Base-by-base conservation (phyloP, 148 eudicot genomes). In the Vaccinium vitisidaea region DNA sequence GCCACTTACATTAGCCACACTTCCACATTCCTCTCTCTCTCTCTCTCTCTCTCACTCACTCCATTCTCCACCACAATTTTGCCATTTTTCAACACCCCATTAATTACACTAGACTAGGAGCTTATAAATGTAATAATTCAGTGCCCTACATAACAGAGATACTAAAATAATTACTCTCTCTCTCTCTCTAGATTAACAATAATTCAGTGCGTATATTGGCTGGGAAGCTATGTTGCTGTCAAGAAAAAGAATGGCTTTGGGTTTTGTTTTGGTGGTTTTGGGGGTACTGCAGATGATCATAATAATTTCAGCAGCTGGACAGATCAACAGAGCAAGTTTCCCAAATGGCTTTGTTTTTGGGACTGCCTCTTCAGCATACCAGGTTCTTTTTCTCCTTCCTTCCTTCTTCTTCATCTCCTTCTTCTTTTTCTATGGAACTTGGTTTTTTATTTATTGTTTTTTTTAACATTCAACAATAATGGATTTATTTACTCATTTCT, bases 281-380 rank as follows among this genome's bases (percentile, higher is more conserved):
- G 71, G 71, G 30, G 14, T 50, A 50, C 53, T 65, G 30, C 32
- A 23, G 71, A 43, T 5, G 46, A 43, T 5, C 46, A 23, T 3
- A 65, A 23, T 30, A 65, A 23, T 30, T 23, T 65, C 32, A 65
- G 71, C 32, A 43, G 46, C 46, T 65, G 30, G 2, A 23, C 14
- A 23, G 12, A 65, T 65, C 13, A 65, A 65, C 71, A 65, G 71
- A 65, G 30, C 30, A 65, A 65, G 71, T 65, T 65, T 65, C 71
- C 71, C 71, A 65, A 65, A 65, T 13, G 71, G 15, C 5, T 65
- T 65, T 23, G 30, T 65, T 2, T 65, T 65, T 11, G 71, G 71
- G 71, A 65, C 71, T 23, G 71, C 71, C 15, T 65, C 71, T 65
- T 65, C 71, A 65, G 71, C 71, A 2, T 65, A n/a, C 71, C 71